Evolutionary conservation across 2,329 filamentous ascomycete species (phyloP), one percentile per base, ranked within the genome.

Genomic region (Seiridium unicorne): DNA sequence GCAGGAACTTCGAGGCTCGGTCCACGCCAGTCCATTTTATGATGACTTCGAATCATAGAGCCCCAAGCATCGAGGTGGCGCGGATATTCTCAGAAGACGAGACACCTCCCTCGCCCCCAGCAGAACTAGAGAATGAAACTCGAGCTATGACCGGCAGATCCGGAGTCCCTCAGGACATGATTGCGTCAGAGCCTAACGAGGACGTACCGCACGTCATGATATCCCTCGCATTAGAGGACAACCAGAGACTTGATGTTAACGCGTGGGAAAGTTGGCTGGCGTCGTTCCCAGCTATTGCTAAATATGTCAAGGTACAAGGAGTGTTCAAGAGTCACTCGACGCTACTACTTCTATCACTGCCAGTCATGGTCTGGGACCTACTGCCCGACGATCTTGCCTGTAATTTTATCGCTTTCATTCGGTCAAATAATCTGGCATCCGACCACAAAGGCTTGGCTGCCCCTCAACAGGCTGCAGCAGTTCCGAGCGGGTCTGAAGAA

Each of bases 291-390:
- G 80, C 82, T 2, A 73, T 87, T 59, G 84, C 84, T 47, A 86
- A 83, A 64, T 83, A 85, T 63, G 83, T 85, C 69, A 85, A 85
- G 65, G 79, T 87, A 5, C 84, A 87, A 65, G 84, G 83, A 7
- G 78, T 86, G 1, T 87, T 86, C 70, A 85, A 84, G 66, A 87
- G 84, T 55, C 83, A 86, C 65, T 87, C 84, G 0, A 87, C 82
- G 0, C 71, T 87, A 47, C 75, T 87, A 5, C 70, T 87, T 5
- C 70, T 87, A 3, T 87, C 84, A 0, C 75, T 87, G 68, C 84
- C 84, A 0, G 80, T 87, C 9, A 82, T 83, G 71, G 74, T 87
- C 3, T 87, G 84, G 84, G 81, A 86, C 63, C 71, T 87, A 48
- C 74, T 87, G 0, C 84, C 84, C 0, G 83, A 86, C 42, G 77